Base-by-base conservation (phyloP, 495 filamentous ascomycete genomes). In the Penicillium subrubescens region DNA sequence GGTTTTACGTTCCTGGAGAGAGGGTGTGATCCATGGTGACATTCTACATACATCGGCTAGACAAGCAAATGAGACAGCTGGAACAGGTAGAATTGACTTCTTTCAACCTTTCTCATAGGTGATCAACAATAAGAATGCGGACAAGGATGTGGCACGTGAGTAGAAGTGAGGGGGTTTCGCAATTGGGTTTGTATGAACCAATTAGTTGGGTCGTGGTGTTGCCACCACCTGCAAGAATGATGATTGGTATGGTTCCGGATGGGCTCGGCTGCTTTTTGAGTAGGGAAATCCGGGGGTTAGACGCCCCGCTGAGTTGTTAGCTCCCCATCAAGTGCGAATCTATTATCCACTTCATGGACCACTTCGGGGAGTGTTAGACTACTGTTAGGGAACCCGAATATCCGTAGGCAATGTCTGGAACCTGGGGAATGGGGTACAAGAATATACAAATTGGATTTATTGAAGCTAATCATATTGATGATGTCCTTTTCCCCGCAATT, bases 221-320 rank as follows among this genome's bases (percentile, higher is more conserved):
- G 44, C 44, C 44, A 48, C 44, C 44, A 48, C 19, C 44, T 48
- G 44, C 44, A 48, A 23, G 44, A 48, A 48, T 25, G 44, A 48
- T 11, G 12, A 23, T 25, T 48, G 19, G 44, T 25, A 23, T 23
- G 19, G 44, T 3, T 17, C 37, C 44, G 44, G 44, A 48, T 48
- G 44, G 44, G 43, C 8, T 23, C 44, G 44, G 44, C 44, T 25
- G 44, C 8, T 12, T 23, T 19, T 46, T 46, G 43, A 46, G 43
- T 10, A 10, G 7, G 2, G n/a, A 19, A 46, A 2, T 23, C 44
- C 12, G 44, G 44, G 8, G 44, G 5, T 17, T 6, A 12, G 12
- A 17, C 3, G 10, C 37, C 37, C 37, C 12, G 5, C 12, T 17
- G 37, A 41, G 14, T 6, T 33, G 31, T 33, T 7, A 41, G 35